phyloP scores from a whole-genome alignment of 2,329 filamentous ascomycete species.

The Ilyonectria sp. region DNA sequence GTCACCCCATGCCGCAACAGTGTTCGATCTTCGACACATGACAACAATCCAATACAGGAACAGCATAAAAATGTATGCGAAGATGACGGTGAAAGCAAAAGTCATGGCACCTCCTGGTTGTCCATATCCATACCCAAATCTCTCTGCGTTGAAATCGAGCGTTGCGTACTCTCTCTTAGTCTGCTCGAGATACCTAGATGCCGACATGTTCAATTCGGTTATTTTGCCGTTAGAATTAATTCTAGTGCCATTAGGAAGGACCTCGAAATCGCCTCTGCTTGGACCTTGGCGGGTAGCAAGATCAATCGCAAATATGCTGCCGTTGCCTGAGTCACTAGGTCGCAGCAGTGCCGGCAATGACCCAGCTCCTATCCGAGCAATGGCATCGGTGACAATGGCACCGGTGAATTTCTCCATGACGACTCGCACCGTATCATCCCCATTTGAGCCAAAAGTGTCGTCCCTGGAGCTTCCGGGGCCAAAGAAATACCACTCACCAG shows the following conservation, averaged over 20 bases:
- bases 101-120: neutral
- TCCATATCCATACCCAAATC: slow-evolving; percentile 11
- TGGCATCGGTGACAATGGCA: neutral
- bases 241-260: neutral
- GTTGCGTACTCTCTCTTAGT: neutral
- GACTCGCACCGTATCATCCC: neutral
- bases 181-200: neutral
- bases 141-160: slow-evolving; percentile 3
- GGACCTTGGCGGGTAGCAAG: neutral
- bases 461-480: neutral
- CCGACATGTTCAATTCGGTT: neutral
- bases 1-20: slow-evolving; percentile 3
- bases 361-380: neutral
- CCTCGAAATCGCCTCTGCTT: neutral
- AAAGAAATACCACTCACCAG: neutral
- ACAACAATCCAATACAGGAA: neutral
- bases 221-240: neutral
- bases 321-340: neutral
- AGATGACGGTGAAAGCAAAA: slow-evolving; percentile 1
- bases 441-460: neutral
- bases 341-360: neutral
- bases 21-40: neutral
- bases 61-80: neutral
- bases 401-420: slow-evolving; percentile 10
- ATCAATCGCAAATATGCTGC: neutral